Evolutionary conservation across 805 yeast species (phyloP).

Genomic region (Yarrowia sp.): DNA sequence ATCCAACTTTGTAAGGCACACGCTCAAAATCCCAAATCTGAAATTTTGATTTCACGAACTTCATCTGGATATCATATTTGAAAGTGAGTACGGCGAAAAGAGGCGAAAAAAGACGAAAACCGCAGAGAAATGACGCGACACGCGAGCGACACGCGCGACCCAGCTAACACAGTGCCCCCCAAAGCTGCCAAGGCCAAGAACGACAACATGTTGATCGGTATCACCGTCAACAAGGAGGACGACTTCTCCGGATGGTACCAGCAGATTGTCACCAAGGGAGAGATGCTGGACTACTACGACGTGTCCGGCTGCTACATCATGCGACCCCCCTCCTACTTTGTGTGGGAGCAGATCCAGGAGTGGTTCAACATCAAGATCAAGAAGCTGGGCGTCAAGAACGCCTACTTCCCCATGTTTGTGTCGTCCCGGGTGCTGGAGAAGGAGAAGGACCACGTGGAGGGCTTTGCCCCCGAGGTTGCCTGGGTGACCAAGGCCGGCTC

Average conservation of each 20-base stretch:
- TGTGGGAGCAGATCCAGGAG: constrained; percentile 92
- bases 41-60: constrained; percentile 6
- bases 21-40: constrained; percentile 22
- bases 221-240: constrained; percentile 85
- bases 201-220: constrained; percentile 69
- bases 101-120: neutral
- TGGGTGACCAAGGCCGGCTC: constrained; percentile 98
- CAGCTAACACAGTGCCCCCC: constrained; percentile 31
- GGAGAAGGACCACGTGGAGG: constrained; percentile 98
- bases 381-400: constrained; percentile 84
- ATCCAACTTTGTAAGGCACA: constrained; percentile 16
- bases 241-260: constrained; percentile 98
- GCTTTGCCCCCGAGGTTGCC: constrained; percentile 99
- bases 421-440: constrained; percentile 88
- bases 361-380: constrained; percentile 83
- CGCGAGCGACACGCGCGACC: too few relatives aligned
- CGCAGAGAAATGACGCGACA: neutral
- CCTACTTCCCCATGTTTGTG: constrained; percentile 98
- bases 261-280: constrained; percentile 94
- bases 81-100: constrained; percentile 2
- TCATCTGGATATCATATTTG: neutral
- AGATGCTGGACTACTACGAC: constrained; percentile 97
- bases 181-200: constrained; percentile 35
- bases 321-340: constrained; percentile 90
- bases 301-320: constrained; percentile 98